These are phyloP conservation scores for Penicillium alfredii DNA, from an alignment of 495 filamentous ascomycete species.

Conservation along the genomic window DNA sequence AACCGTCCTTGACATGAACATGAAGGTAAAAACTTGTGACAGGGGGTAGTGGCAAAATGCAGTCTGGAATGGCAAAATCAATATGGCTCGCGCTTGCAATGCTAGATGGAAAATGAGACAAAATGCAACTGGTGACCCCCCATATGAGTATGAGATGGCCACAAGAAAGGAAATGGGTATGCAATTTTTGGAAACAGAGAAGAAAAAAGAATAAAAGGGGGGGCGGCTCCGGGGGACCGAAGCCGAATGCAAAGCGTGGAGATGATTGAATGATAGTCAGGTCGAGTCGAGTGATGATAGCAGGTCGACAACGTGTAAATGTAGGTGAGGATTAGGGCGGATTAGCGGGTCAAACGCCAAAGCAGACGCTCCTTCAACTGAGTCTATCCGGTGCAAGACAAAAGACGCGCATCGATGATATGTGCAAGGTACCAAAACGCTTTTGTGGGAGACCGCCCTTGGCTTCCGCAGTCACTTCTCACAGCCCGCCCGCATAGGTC, in stretches of 20 bases:
- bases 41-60: slow-evolving; percentile 21
- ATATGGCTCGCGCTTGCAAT: slow-evolving; percentile 48
- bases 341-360: slow-evolving; percentile 14
- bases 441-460: slow-evolving; percentile 17
- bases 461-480: slow-evolving; percentile 11
- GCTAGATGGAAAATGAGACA: slow-evolving; percentile 37
- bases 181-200: slow-evolving; percentile 37
- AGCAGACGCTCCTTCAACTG: slow-evolving; percentile 13
- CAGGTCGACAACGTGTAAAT: slow-evolving; percentile 6
- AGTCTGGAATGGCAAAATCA: slow-evolving; percentile 31
- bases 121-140: slow-evolving; percentile 40
- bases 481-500: slow-evolving; percentile 29
- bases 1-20: slow-evolving; percentile 13
- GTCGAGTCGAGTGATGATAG: slow-evolving; percentile 7
- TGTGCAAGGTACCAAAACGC: slow-evolving; percentile 23
- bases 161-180: slow-evolving; percentile 37
- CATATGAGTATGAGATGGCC: slow-evolving; percentile 26
- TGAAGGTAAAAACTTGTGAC: slow-evolving; percentile 13
- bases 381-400: slow-evolving; percentile 12
- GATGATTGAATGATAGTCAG: slow-evolving; percentile 8
- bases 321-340: slow-evolving; percentile 13
- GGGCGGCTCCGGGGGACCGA: slow-evolving; percentile 17
- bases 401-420: slow-evolving; percentile 16
- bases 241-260: slow-evolving; percentile 27
- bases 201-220: too few relatives aligned